These are phyloP conservation scores for Trichosanthes truncata DNA, from an alignment of 306 rosid genomes.

Conservation along the genomic window DNA sequence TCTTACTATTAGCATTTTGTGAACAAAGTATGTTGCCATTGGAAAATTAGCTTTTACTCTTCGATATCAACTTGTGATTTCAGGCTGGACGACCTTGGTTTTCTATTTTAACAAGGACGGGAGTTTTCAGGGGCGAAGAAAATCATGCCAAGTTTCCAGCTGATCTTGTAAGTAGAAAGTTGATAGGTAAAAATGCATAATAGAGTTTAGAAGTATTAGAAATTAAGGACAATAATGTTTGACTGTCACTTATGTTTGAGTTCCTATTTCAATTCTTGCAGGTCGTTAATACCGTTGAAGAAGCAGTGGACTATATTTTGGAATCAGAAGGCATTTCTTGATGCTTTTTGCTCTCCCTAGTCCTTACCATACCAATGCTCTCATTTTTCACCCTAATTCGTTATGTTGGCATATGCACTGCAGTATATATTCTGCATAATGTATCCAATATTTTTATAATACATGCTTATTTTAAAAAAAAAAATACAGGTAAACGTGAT, in stretches of 20 bases:
- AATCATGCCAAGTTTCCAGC: constrained; percentile 46
- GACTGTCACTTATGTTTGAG: background rate
- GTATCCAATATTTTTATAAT: background rate
- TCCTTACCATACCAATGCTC: background rate
- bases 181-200: background rate
- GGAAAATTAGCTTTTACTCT: background rate
- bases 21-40: background rate
- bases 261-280: background rate
- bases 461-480: background rate
- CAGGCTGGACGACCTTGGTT: constrained; percentile 94
- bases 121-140: constrained; percentile 74
- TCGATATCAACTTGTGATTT: background rate
- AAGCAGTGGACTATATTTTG: constrained; percentile 31
- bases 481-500: background rate
- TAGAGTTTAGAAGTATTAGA: background rate
- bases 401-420: background rate
- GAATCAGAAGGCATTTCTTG: constrained; percentile 11
- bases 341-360: background rate
- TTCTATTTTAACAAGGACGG: constrained; percentile 87
- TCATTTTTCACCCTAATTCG: background rate
- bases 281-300: constrained; percentile 34
- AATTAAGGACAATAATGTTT: background rate
- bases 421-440: background rate
- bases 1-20: background rate
- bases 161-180: constrained; percentile 14